Evolutionary conservation across 768 basidiomycete genomes (phyloP), one percentile per base, ranked within the genome.

Genomic region (Leccinum sublutescens): DNA sequence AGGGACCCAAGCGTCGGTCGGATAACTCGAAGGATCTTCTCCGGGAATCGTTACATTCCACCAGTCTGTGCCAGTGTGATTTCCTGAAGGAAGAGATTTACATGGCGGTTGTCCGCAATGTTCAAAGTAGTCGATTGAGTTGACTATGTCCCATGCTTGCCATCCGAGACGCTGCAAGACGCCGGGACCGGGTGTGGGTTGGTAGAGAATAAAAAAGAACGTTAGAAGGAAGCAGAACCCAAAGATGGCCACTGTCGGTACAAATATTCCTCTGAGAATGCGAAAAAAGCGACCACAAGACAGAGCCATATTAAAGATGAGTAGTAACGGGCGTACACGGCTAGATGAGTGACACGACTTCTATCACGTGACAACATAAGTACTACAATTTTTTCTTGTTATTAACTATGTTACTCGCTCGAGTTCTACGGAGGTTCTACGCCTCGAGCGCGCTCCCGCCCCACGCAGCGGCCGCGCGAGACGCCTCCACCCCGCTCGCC

Each of bases 131-230:
- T 58, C 43, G 2, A n/a, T 15, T 25, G 80, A 70, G 2, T 75
- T 71, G 0, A 94, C 78, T 3, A 82, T 67, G 48, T 91, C 93
- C 91, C 91, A 96, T 7, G 88, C 81, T 66, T 95, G 93, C 93
- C 93, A 95, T 29, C 93, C 93, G 19, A 97, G 77, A 49, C 83
- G 80, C 66, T 93, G 90, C 14, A 80, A 70, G 14, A 80, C 71
- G 1, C 90, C 90, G 17, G 90, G 90, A 3, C 90, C 90, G 2
- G 79, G 78, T 10, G 82, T 83, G 3, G 90, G 91, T 69, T 92
- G 90, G 66, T 93, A 89, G 33, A 96, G 84, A 21, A 94, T 77
- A 67, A 93, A 91, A 34, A 91, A 75, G 69, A 87, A 89, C 2
- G 85, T 83, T 55, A 95, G 86, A 47, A 92, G 78, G 57, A 81